Evolutionary conservation across 176 grass and related monocot genomes (phyloP), one percentile per base, ranked within the genome.

Genomic region (Carex littledalei): DNA sequence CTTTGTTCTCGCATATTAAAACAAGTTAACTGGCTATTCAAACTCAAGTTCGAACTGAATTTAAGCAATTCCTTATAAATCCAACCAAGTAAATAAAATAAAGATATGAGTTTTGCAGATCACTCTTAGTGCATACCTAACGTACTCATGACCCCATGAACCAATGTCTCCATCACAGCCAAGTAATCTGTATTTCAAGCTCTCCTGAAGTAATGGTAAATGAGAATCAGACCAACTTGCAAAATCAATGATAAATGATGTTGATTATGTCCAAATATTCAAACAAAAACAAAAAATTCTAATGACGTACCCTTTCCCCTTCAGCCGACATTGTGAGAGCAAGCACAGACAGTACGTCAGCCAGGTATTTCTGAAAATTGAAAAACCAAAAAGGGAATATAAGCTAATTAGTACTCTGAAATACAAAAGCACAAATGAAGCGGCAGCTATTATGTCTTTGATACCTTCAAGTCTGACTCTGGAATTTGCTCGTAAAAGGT

Each of bases 91-190:
- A 60, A 49, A 60, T 81, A 63, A n/a, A 3, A 75, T 17, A 16
- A 63, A 65, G 15, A 68, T 69, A 31, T 41, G 47, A 55, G 60
- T 80, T 71, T 45, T 54, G 16, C 8, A 53, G 3, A 68, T 5
- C 17, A 86, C 63, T 61, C 13, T 47, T 14, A 64, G 43, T 75
- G 26, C 74, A 82, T 90, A 98, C 96, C 96, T 94, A 6, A 95
- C 96, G 73, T 98, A 98, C 77, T 98, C 93, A 84, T 98, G 96
- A 67, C 93, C 93, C 97, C 97, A 99, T n/a, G 91, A 95, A 49
- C 97, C 93, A 69, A 99, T 95, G 47, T 99, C 93, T 24, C 93
- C 96, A 81, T 98, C 96, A 75, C 89, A 95, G 1, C 96, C 96
- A 88, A 98, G 59, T 17, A 99, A 77, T 78, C 93, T 88, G 34